phyloP scores from a whole-genome alignment of 2,329 filamentous ascomycete species.

The Trichophyton rubrum region DNA sequence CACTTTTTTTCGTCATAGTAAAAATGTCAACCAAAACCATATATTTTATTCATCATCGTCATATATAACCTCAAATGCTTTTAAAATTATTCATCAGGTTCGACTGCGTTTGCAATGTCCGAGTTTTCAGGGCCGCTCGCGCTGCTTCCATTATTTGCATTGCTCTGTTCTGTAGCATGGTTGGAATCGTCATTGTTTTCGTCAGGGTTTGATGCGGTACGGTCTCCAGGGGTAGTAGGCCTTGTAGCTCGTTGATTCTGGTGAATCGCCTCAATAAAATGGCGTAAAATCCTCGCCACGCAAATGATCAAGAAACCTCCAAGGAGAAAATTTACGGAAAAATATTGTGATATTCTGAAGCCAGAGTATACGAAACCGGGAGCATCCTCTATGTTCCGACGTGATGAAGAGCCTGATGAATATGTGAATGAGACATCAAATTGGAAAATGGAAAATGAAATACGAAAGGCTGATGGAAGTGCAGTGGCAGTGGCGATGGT shows the following conservation, averaged over 20 bases:
- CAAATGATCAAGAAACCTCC: slow-evolving; percentile 7
- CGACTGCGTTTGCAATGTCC: background rate
- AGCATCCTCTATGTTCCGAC: background rate
- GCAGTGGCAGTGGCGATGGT: background rate
- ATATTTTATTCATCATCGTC: background rate
- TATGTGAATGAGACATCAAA: slow-evolving; percentile 26
- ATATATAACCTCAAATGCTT: background rate
- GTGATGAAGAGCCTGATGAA: background rate
- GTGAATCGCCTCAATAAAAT: slow-evolving; percentile 8
- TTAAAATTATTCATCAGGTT: background rate
- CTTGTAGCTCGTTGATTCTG: background rate
- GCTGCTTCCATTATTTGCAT: background rate
- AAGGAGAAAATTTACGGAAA: slow-evolving; percentile 8
- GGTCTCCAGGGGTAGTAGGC: background rate
- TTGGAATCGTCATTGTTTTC: background rate
- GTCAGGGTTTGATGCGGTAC: background rate
- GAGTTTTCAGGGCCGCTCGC: background rate
- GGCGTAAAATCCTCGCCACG: slow-evolving; percentile 9
- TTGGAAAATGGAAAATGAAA: slow-evolving; percentile 24
- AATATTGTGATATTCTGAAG: slow-evolving; percentile 3
- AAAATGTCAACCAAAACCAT: background rate
- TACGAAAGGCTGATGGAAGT: slow-evolving; percentile 8
- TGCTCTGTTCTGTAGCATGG: background rate
- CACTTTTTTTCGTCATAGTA: no score
- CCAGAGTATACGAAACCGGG: slow-evolving; percentile 6